Base-by-base conservation (phyloP, 2,329 filamentous ascomycete species). In the Thielaviopsis cerberus region DNA sequence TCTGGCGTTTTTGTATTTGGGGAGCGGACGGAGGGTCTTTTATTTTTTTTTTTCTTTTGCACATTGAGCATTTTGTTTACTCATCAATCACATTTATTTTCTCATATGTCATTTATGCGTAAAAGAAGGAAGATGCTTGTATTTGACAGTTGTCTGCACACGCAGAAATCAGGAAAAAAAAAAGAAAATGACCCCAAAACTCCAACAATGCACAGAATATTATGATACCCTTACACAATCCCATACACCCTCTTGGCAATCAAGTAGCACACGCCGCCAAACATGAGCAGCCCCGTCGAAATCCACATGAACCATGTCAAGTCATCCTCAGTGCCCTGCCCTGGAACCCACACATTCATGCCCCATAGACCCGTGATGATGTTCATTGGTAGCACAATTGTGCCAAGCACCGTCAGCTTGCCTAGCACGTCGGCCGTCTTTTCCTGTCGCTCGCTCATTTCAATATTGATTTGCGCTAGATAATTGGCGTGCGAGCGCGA, bases 311-410 rank as follows among this genome's bases (percentile, higher is more conserved):
- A 92, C 86, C 86, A 92, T 24, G 73, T 74, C 55, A 91, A 71
- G 65, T 85, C 85, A 17, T 76, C 77, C 63, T 94, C 88, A 60
- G 82, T 74, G 52, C 91, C 85, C 69, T 97, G 91, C 1, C 92
- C 92, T 0, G 92, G 92, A 0, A 98, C 92, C 75, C 88, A 88
- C 37, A 91, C 86, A 75, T 98, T 98, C 91, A 97, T 97, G 55
- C 91, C 92, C 90, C 91, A 98, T 65, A 97, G 82, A 64, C 92
- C 92, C 1, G 92, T 97, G 66, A 98, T 91, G 67, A 98, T 94
- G 69, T 98, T 98, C 90, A 98, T 95, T 11, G 92, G 92, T 59
- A 98, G 74, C 2, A 98, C 91, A 64, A 98, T 97, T 5, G 92
- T 98, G 63, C 92, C 92, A 1, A 98, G 76, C 0, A 98, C 92